Percentiles rank a stretch among this genome's conserved stretches.
phyloP scores from a whole-genome alignment of 139 green algal species.

The Klebsormidium nitens region DNA sequence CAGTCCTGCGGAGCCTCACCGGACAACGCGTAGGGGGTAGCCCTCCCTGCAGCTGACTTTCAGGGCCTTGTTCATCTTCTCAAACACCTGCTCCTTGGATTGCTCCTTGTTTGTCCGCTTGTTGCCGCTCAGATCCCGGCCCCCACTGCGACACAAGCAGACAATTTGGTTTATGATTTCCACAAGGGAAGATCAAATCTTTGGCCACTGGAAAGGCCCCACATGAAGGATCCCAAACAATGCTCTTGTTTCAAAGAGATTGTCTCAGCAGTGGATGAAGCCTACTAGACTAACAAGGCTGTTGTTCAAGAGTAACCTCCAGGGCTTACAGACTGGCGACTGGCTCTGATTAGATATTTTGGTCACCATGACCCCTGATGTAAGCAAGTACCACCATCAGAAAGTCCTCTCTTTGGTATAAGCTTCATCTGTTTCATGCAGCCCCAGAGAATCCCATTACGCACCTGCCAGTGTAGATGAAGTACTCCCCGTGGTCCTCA shows the following conservation, averaged over 20 bases:
- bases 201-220: too few species aligned
- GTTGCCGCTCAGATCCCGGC: constrained; percentile 91
- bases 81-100: constrained; percentile 81
- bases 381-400: background rate
- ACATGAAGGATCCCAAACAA: too few species aligned
- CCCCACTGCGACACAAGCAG: constrained; percentile 46
- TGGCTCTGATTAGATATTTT: too few species aligned
- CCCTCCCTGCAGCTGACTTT: constrained; percentile 72
- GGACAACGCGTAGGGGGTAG: constrained; percentile 83
- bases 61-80: constrained; percentile 83
- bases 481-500: constrained; percentile 87
- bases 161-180: too few species aligned
- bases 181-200: too few species aligned
- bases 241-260: too few species aligned
- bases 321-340: too few species aligned
- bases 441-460: background rate
- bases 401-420: background rate
- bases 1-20: constrained; percentile 42
- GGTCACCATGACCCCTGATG: background rate
- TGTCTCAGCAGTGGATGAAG: too few species aligned
- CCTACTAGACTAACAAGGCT: too few species aligned
- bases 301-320: too few species aligned
- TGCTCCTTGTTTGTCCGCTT: constrained; percentile 90
- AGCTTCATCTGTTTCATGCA: too few species aligned
- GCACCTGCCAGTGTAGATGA: constrained; percentile 84